Evolutionary conservation across 2,329 filamentous ascomycete species (phyloP).

Genomic region (Diaporthe australafricana): DNA sequence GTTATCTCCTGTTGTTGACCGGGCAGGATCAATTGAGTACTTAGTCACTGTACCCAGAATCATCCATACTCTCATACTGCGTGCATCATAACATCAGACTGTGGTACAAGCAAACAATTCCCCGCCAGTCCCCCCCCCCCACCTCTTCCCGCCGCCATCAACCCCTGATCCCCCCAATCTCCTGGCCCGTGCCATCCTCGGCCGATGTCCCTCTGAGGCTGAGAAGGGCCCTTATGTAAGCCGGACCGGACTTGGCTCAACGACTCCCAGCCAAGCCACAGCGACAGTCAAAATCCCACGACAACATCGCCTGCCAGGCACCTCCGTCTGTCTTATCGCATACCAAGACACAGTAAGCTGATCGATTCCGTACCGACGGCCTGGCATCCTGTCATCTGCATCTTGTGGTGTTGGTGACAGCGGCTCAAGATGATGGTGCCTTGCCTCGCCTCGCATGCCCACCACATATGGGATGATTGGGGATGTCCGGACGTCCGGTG

Average conservation of each 20-base stretch:
- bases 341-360: constrained; percentile 21
- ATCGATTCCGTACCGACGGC: constrained; percentile 17
- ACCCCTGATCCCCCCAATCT: constrained; percentile 6
- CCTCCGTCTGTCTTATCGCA: not conserved
- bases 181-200: constrained; percentile 14
- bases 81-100: constrained; percentile 13
- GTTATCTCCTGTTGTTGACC: not conserved
- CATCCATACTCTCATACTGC: not conserved
- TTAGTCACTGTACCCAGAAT: not conserved
- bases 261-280: constrained; percentile 1
- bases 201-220: constrained; percentile 28
- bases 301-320: constrained; percentile 4
- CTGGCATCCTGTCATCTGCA: constrained; percentile 3
- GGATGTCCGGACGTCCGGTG: constrained; percentile 37
- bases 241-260: constrained; percentile 38
- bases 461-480: constrained; percentile 33
- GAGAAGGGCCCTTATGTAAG: constrained; percentile 33
- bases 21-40: not conserved
- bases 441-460: constrained; percentile 21
- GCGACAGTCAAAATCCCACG: not conserved
- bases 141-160: not conserved
- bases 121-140: not conserved
- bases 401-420: constrained; percentile 1
- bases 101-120: not conserved
- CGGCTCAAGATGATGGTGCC: constrained; percentile 23